A percentile compares a stretch with the other conserved stretches of the same genome.
Evolutionary conservation across 106 monocot genomes (phyloP).

Genomic region (Platanthera zijinensis): DNA sequence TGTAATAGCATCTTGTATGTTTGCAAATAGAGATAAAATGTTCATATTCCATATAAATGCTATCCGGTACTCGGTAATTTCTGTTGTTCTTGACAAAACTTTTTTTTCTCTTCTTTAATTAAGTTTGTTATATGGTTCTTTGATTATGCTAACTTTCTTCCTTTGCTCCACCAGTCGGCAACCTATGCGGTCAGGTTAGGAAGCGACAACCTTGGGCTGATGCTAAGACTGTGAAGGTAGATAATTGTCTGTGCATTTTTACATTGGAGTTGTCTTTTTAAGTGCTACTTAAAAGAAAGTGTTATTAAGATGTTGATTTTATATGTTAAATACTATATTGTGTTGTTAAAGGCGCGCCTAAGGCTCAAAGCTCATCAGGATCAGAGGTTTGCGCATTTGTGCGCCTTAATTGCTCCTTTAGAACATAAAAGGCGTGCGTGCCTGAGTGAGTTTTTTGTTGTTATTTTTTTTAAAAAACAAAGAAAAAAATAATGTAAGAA

Average conservation of each 20-base stretch:
- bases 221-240: constrained; percentile 91
- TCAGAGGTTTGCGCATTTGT: too few relatives aligned
- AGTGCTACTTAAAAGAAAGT: too few relatives aligned
- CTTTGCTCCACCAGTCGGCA: constrained; percentile 56
- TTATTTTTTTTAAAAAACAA: too few relatives aligned
- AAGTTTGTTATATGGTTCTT: background rate
- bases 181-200: constrained; percentile 81
- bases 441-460: too few relatives aligned
- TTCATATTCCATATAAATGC: background rate
- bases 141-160: background rate
- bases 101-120: background rate
- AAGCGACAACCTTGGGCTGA: constrained; percentile 85
- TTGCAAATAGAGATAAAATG: background rate
- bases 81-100: background rate
- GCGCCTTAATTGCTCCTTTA: too few relatives aligned
- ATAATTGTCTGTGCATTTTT: background rate
- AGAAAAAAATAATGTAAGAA: too few relatives aligned
- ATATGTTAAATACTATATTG: too few relatives aligned
- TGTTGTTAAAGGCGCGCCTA: too few relatives aligned
- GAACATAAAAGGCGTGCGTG: too few relatives aligned
- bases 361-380: too few relatives aligned
- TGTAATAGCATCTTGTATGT: background rate
- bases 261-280: too few relatives aligned
- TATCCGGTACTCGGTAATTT: background rate
- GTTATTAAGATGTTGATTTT: too few relatives aligned